phyloP scores from a whole-genome alignment of 257 asterid species.

The Gynochthodes officinalis region DNA sequence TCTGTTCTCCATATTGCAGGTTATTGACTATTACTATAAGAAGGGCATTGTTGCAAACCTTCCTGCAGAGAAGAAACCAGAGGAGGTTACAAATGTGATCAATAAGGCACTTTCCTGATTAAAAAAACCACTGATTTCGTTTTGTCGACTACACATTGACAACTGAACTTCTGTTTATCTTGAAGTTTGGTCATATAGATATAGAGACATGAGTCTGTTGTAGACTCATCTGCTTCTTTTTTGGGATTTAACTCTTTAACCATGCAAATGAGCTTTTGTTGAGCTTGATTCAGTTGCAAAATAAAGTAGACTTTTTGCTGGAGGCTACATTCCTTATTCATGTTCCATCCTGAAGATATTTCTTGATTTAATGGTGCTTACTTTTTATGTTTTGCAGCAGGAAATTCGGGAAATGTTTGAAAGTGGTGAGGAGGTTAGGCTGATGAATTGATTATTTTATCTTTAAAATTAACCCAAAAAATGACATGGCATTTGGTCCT shows the following conservation, averaged over 20 bases:
- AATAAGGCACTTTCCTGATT: constrained; percentile 55
- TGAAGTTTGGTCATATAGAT: not conserved
- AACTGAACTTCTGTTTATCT: constrained; percentile 7
- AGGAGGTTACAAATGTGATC: constrained; percentile 61
- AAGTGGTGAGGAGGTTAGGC: too few species aligned
- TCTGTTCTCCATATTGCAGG: constrained; percentile 35
- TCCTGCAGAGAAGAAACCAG: constrained; percentile 69
- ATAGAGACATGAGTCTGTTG: not conserved
- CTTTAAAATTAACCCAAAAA: too few species aligned
- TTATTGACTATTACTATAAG: constrained; percentile 51
- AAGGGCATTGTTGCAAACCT: constrained; percentile 62
- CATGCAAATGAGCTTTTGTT: constrained; percentile 1
- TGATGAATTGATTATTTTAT: too few species aligned
- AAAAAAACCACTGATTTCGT: not conserved
- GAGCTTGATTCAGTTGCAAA: constrained; percentile 11
- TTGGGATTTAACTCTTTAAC: not conserved
- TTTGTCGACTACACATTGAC: not conserved
- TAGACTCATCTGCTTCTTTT: not conserved
- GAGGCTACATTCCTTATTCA: not conserved
- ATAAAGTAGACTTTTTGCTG: constrained; percentile 5
- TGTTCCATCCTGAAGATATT: not conserved
- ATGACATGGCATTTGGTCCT: too few species aligned
- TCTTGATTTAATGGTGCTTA: not conserved
- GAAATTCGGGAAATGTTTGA: too few species aligned
- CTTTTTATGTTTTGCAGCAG: not conserved